These are phyloP conservation scores for Begonia fuchsioides DNA, from an alignment of 306 rosid species.

Conservation along the genomic window DNA sequence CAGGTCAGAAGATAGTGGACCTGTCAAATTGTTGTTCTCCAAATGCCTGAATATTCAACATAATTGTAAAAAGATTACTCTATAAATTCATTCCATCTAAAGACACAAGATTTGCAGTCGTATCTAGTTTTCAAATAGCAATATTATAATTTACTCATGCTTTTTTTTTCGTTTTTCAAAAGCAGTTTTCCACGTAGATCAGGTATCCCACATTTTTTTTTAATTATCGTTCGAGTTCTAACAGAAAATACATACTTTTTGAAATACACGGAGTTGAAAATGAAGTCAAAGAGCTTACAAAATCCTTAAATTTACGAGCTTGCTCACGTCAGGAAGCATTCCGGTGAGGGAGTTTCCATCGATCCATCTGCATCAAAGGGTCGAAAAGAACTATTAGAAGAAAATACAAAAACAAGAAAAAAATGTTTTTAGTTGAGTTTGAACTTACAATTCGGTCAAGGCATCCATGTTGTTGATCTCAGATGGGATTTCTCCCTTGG, in stretches of 20 bases:
- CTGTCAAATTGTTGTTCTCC: constrained; percentile 75
- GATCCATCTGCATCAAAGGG: constrained; percentile 51
- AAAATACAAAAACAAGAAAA: background rate
- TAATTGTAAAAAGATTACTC: too few species aligned
- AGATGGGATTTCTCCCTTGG: constrained; percentile 55
- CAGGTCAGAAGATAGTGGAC: constrained; percentile 65
- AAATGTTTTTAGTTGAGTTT: constrained; percentile 6
- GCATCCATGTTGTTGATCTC: constrained; percentile 61
- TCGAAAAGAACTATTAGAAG: background rate
- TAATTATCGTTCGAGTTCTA: too few species aligned
- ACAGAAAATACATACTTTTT: background rate
- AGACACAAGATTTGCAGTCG: too few species aligned
- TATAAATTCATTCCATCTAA: too few species aligned
- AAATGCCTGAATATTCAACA: constrained; percentile 61
- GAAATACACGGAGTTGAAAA: constrained; percentile 9
- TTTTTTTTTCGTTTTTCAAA: too few species aligned
- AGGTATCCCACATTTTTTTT: too few species aligned
- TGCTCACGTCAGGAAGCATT: constrained; percentile 70
- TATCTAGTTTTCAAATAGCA: too few species aligned
- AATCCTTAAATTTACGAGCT: constrained; percentile 68
- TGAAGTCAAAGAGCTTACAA: constrained; percentile 43
- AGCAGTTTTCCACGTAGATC: too few species aligned
- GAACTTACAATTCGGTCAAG: constrained; percentile 66
- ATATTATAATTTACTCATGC: too few species aligned
- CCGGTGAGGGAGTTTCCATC: constrained; percentile 63